Percentiles rank a stretch among this genome's conserved stretches.
Conservation (phyloP, 1,284 basidiomycete genomes). For the Meira nashicola region DNA sequence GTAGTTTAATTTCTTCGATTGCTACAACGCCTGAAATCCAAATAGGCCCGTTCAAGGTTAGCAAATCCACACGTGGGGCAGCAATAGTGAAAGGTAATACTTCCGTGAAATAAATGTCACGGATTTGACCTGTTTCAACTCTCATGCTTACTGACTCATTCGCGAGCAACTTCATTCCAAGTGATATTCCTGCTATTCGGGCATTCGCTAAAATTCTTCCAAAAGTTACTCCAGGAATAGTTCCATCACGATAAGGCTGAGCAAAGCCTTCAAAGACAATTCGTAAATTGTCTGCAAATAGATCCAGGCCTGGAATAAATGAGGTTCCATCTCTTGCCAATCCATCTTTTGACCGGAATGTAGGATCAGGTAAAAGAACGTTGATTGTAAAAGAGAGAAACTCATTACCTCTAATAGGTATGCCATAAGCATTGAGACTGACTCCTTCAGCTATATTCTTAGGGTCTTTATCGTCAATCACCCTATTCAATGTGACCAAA, state of each 20-base stretch:
- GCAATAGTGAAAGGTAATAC: neutral
- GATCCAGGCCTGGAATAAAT: neutral
- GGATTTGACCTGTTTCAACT: neutral
- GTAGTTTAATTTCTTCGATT: neutral
- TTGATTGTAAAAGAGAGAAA: too few species aligned
- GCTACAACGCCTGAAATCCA: neutral
- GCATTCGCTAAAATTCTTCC: neutral
- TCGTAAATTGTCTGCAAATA: slow-evolving; percentile 4
- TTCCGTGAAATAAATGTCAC: neutral
- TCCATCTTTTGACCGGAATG: neutral
- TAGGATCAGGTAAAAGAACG: too few species aligned
- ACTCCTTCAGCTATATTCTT: too few species aligned
- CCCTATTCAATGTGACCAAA: too few species aligned
- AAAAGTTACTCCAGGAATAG: neutral
- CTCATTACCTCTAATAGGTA: too few species aligned
- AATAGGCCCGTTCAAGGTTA: slow-evolving; percentile 4
- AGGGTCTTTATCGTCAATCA: too few species aligned
- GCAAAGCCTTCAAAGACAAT: neutral
- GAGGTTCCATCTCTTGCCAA: slow-evolving; percentile 2
- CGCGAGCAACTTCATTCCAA: slow-evolving; percentile 1
- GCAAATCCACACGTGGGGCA: neutral
- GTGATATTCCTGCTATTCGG: too few species aligned
- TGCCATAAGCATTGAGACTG: too few species aligned
- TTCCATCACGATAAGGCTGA: neutral
- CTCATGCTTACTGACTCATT: neutral